Evolutionary conservation across 345 rosid genomes (phyloP).

Genomic region (Bretschneidera sinensis): DNA sequence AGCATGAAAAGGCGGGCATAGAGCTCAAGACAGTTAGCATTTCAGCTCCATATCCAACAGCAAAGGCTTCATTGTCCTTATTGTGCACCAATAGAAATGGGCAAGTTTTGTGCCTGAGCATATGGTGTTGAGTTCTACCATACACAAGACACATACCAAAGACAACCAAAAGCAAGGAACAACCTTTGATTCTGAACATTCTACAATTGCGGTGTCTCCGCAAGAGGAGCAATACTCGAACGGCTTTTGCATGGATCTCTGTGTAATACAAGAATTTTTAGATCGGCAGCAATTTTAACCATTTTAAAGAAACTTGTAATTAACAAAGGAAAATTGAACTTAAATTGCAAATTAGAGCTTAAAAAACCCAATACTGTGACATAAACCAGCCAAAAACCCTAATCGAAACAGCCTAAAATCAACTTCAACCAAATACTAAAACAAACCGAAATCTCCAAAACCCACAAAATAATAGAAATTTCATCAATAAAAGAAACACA

Average conservation of each 20-base stretch:
- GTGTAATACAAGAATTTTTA: conserved; percentile 28
- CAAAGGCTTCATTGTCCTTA: conserved; percentile 31
- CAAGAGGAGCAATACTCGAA: conserved; percentile 23
- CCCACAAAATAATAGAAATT: conserved; percentile 2
- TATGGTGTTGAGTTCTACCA: conserved; percentile 29
- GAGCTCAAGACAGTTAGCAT: conserved; percentile 24
- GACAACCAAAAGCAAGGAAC: too few species aligned
- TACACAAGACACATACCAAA: conserved; percentile 29
- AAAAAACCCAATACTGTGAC: conserved; percentile 3
- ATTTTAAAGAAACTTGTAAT: conserved; percentile 8
- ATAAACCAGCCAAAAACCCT: conserved; percentile 10
- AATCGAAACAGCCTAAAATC: conserved; percentile 5
- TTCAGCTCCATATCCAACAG: conserved; percentile 35
- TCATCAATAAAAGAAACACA: conserved; percentile 3
- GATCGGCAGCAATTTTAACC: conserved; percentile 25
- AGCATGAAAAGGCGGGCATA: conserved; percentile 12
- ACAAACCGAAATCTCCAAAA: conserved; percentile 20
- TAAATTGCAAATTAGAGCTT: neutral
- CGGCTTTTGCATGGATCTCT: conserved; percentile 35
- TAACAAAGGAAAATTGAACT: conserved; percentile 11
- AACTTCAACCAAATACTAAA: conserved; percentile 19
- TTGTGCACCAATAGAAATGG: conserved; percentile 25
- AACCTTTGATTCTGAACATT: too few species aligned
- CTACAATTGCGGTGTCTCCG: conserved; percentile 26
- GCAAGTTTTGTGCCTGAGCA: conserved; percentile 28